Percentiles rank a stretch among this genome's conserved stretches.
Evolutionary conservation across 2,329 filamentous ascomycete species (phyloP).

Genomic region (Bipolaris oryzae): DNA sequence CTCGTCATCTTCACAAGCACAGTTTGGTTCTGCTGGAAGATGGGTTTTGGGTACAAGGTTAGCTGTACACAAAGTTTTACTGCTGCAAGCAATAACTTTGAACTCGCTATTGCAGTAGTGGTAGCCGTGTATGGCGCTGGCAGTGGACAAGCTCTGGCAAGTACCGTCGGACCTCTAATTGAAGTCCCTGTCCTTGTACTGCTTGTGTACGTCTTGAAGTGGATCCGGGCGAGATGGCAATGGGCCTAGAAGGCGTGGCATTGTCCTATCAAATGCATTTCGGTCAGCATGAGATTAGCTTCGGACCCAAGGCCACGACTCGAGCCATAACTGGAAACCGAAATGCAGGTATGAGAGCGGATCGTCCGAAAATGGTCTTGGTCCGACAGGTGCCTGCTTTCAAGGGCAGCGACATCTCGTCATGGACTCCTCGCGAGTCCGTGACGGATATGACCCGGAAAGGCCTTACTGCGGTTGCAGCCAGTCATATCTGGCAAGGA

Average conservation of each 20-base stretch:
- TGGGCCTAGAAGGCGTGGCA: constrained; percentile 50
- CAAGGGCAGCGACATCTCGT: background rate
- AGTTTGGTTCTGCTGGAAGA: constrained; percentile 63
- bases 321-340: background rate
- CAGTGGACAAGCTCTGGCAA: constrained; percentile 79
- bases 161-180: constrained; percentile 83
- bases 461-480: background rate
- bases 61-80: constrained; percentile 83
- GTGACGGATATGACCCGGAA: background rate
- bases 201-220: constrained; percentile 75
- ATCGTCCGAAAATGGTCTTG: constrained; percentile 5
- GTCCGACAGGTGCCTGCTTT: constrained; percentile 1
- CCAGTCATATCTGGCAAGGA: background rate
- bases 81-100: constrained; percentile 92
- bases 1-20: constrained; percentile 74
- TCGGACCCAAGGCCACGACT: background rate
- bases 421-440: background rate
- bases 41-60: constrained; percentile 76
- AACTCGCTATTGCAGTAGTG: constrained; percentile 86
- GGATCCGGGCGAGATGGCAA: constrained; percentile 60
- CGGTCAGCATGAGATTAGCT: constrained; percentile 2
- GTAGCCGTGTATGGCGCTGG: constrained; percentile 79
- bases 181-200: constrained; percentile 82
- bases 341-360: background rate
- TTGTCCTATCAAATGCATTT: background rate